These are phyloP conservation scores for Linum usitatissimum DNA, from an alignment of 345 rosid species.

Conservation along the genomic window DNA sequence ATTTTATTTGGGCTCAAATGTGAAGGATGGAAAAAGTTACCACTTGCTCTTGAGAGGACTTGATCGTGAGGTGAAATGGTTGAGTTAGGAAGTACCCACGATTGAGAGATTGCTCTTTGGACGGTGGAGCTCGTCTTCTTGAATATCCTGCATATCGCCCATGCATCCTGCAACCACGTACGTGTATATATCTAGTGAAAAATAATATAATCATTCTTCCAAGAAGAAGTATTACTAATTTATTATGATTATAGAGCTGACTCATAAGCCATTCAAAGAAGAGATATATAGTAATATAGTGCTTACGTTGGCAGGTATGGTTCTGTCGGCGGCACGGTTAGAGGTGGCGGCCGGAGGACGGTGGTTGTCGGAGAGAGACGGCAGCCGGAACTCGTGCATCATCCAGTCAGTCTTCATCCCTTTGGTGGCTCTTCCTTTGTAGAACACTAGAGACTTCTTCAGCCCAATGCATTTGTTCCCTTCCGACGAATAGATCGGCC, in stretches of 20 bases:
- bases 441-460: conserved; percentile 87
- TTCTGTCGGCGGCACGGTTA: conserved; percentile 39
- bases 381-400: conserved; percentile 96
- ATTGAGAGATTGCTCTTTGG: conserved; percentile 32
- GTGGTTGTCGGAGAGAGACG: conserved; percentile 35
- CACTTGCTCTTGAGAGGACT: too few species aligned
- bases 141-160: conserved; percentile 4
- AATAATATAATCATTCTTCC: neutral
- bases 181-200: too few species aligned
- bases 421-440: conserved; percentile 83
- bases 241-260: too few species aligned
- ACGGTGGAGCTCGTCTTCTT: neutral
- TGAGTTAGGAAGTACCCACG: conserved; percentile 29
- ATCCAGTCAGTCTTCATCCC: conserved; percentile 94
- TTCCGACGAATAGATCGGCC: conserved; percentile 73
- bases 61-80: conserved; percentile 13
- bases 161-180: conserved; percentile 4
- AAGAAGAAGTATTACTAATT: too few species aligned
- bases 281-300: neutral
- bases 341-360: conserved; percentile 17
- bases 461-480: conserved; percentile 73
- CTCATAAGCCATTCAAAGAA: too few species aligned
- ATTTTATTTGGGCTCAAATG: conserved; percentile 25
- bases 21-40: conserved; percentile 19
- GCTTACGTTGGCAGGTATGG: conserved; percentile 50